Conservation (phyloP, 2,329 filamentous ascomycete species). For the Apiospora malaysiana region DNA sequence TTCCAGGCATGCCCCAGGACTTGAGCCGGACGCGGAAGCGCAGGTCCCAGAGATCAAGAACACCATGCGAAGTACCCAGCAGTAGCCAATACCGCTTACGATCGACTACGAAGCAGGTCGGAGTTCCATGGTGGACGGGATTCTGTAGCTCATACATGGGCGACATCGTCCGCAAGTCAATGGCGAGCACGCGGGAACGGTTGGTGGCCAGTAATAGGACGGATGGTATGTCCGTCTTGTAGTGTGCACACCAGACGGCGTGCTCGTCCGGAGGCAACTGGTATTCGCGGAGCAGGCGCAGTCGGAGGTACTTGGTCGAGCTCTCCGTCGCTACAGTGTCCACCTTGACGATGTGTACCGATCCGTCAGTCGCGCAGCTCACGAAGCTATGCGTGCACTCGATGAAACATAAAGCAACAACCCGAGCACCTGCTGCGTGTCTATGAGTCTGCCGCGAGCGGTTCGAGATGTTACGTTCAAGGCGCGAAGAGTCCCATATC, state of each 20-base stretch:
- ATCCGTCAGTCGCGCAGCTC: conserved; percentile 88
- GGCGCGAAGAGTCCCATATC: conserved; percentile 87
- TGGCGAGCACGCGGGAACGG: conserved; percentile 78
- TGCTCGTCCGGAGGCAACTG: conserved; percentile 76
- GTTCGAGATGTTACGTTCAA: conserved; percentile 91
- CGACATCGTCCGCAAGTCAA: conserved; percentile 88
- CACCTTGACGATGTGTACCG: conserved; percentile 88
- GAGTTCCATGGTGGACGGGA: conserved; percentile 87
- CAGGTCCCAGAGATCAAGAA: conserved; percentile 93
- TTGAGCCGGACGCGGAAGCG: conserved; percentile 90
- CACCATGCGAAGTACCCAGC: conserved; percentile 89
- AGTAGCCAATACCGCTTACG: conserved; percentile 88
- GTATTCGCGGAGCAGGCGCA: conserved; percentile 79
- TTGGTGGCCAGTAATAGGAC: conserved; percentile 87
- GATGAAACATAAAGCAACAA: conserved; percentile 86
- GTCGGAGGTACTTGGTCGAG: conserved; percentile 77
- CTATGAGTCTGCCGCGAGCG: conserved; percentile 85
- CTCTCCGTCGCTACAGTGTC: conserved; percentile 53
- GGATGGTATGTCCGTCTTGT: conserved; percentile 81
- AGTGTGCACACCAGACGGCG: conserved; percentile 92
- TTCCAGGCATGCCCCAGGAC: conserved; percentile 85
- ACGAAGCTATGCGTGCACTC: conserved; percentile 94
- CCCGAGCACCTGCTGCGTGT: conserved; percentile 72
- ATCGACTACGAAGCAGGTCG: conserved; percentile 90
- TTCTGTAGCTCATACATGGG: conserved; percentile 82